Evolutionary conservation across 495 filamentous ascomycete genomes (phyloP), one percentile per base, ranked within the genome.

Genomic region (Staphylotrichum longicolle): DNA sequence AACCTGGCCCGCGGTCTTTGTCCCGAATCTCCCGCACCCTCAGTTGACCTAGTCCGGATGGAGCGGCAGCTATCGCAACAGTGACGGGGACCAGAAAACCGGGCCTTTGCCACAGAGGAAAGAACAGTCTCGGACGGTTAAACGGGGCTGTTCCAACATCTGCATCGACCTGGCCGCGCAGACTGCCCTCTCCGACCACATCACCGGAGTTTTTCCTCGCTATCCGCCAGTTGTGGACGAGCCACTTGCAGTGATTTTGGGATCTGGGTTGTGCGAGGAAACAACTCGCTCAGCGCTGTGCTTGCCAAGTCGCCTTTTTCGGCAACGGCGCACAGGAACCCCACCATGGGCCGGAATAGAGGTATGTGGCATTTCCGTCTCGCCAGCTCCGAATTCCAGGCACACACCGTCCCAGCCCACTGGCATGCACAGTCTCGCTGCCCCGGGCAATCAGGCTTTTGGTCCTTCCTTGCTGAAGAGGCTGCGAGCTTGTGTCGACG

Each of bases 341-440:
- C 61, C 63, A 58, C 54, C 46, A 65, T 77, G 74, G 76, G 64
- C 58, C 75, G 77, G 62, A 79, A 76, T 78, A 77, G 80, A 70
- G 78, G 80, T 82, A 65, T 72, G 80, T 76, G 59, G 57, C 57
- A 66, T 58, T 62, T 46, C 39, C 27, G 5, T 57, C 62, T 11
- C 39, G 3, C n/a, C 51, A 42, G 35, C 20, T n/a, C 42, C 35
- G 37, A 20, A 63, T 58, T 63, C 8, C 55, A 55, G 51, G 0
- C 27, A 41, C 27, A 52, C 7, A 40, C n/a, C 7, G 10, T 30
- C n/a, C 5, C 45, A 40, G 4, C 56, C 20, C 58, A 30, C 50
- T 54, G 58, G 58, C 58, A 60, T 34, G 58, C 49, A 46, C 5
- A 60, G 58, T 47, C 30, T 14, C 40, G 48, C 57, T 60, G 48